Base-by-base conservation (phyloP, 2,329 filamentous ascomycete species). In the Fusarium scirpi region DNA sequence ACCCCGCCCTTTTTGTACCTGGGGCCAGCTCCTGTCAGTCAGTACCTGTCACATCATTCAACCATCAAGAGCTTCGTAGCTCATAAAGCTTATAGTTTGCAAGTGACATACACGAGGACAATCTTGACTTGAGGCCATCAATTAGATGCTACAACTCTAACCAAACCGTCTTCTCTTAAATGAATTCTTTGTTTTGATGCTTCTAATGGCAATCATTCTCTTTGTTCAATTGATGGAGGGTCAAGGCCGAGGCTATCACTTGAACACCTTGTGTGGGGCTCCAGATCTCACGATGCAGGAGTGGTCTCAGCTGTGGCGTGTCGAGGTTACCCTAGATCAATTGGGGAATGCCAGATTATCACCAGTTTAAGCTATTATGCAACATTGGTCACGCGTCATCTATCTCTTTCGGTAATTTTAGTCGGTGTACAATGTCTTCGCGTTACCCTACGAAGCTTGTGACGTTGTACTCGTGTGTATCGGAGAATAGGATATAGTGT, bases 1-100 rank as follows among this genome's bases (percentile, higher is more conserved):
- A 68, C 71, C 75, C 74, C 74, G 72, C 74, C 76, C 76, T 74
- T 77, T 77, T 76, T 77, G 76, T 77, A 77, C 73, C 75, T 74
- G 59, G 54, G 59, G 47, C 38, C 30, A 41, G 25, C 32, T 51
- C 32, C 62, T 51, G 62, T 71, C 68, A 49, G 44, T 27, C 68
- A 49, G 54, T 27, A 32, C 29, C 59, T 43, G 61, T 71, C 68
- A 71, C 65, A 71, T 71, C 69, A 71, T 71, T 65, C 60, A 71
- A 46, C 56, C 55, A 71, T 69, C 56, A 27, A 68, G 38, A 54
- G 40, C 30, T 45, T 27, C 43, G 18, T 18, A 38, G 22, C 12
- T 51, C 8, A 53, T 9, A 24, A 24, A 41, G 48, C 22, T 52
- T 52, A 38, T 47, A 29, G 38, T 53, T 48, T 27, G 24, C 18